These are phyloP conservation scores for Vaccinium vitisidaea DNA, from an alignment of 148 eudicot species.

Conservation along the genomic window DNA sequence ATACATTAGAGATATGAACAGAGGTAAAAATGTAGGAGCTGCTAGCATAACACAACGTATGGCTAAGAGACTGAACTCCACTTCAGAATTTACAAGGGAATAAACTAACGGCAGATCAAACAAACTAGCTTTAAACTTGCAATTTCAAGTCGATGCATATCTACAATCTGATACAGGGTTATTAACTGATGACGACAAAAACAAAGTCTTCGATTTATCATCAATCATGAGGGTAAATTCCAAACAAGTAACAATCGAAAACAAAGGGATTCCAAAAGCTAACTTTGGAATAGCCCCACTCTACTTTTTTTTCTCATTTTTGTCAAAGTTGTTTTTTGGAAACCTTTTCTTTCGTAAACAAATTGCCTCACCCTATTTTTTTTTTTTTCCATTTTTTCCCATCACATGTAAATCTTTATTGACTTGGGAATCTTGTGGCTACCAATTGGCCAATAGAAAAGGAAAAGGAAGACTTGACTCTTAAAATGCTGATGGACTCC, in stretches of 20 bases:
- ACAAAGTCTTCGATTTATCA: not conserved
- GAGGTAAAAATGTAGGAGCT: not conserved
- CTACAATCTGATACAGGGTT: not conserved
- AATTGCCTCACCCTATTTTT: too few species aligned
- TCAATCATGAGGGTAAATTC: constrained; percentile 2
- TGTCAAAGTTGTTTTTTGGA: too few species aligned
- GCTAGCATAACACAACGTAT: not conserved
- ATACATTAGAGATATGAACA: not conserved
- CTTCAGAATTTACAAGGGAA: not conserved
- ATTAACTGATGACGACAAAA: not conserved
- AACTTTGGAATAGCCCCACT: too few species aligned
- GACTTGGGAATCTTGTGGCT: too few species aligned
- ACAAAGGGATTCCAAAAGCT: too few species aligned
- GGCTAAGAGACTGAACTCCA: not conserved
- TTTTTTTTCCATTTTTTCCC: too few species aligned
- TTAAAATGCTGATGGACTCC: too few species aligned
- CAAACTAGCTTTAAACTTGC: not conserved
- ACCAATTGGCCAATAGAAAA: too few species aligned
- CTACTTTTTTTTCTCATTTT: too few species aligned
- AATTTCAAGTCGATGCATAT: not conserved
- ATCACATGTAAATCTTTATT: too few species aligned
- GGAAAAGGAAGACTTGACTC: too few species aligned
- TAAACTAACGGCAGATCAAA: not conserved
- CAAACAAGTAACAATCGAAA: not conserved
- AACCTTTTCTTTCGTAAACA: too few species aligned